Conservation (phyloP, 345 rosid genomes). For the Durio zibethinus region DNA sequence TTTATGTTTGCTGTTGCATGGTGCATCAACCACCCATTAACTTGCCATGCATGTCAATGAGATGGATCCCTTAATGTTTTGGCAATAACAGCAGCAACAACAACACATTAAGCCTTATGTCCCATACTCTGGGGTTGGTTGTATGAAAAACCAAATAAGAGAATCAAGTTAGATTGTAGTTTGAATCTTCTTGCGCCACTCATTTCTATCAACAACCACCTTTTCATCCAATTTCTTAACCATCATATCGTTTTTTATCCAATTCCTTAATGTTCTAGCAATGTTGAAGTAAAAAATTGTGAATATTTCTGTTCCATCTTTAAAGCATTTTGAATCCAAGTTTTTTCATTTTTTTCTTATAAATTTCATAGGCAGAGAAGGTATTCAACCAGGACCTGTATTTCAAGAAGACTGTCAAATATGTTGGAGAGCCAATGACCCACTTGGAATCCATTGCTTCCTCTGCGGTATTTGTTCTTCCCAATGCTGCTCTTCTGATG, state of each 20-base stretch:
- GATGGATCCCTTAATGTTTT: not conserved
- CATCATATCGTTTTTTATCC: too few relatives aligned
- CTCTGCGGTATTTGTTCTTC: constrained; percentile 61
- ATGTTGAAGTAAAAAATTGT: not conserved
- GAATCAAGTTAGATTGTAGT: too few relatives aligned
- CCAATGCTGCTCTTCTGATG: not conserved
- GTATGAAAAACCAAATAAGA: too few relatives aligned
- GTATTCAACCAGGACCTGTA: constrained; percentile 91
- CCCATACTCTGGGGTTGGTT: too few relatives aligned
- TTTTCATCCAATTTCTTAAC: too few relatives aligned
- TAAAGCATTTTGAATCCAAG: not conserved
- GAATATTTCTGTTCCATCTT: not conserved
- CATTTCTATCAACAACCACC: too few relatives aligned
- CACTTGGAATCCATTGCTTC: constrained; percentile 97
- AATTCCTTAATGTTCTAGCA: not conserved
- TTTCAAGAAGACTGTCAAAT: constrained; percentile 89
- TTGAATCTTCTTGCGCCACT: too few relatives aligned
- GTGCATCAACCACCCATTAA: not conserved
- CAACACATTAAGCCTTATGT: too few relatives aligned
- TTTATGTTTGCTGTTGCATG: not conserved
- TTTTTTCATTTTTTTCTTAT: not conserved
- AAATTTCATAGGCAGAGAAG: constrained; percentile 73
- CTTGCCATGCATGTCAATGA: not conserved
- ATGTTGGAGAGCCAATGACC: constrained; percentile 94
- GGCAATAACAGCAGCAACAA: too few relatives aligned